phyloP scores from a whole-genome alignment of 2,329 filamentous ascomycete species.

The Xylaria sp. region DNA sequence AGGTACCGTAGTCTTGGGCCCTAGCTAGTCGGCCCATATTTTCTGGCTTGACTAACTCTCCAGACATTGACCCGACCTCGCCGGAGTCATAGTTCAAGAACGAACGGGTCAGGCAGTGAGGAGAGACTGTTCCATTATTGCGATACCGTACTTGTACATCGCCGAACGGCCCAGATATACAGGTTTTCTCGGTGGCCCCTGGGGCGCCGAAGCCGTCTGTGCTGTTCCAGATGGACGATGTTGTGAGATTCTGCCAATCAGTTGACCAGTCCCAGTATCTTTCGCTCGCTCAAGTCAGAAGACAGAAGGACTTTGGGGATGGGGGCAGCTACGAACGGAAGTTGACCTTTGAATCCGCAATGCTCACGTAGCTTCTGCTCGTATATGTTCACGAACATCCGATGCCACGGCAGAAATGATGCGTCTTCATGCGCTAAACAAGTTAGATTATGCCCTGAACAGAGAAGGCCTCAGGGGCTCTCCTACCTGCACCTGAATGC shows the following conservation, averaged over 20 bases:
- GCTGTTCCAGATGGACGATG: background rate
- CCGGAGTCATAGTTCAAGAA: background rate
- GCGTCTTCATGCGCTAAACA: background rate
- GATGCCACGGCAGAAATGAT: background rate
- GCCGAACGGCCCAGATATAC: background rate
- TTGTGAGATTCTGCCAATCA: background rate
- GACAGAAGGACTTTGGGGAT: background rate
- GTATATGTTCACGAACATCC: background rate
- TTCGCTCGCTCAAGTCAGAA: background rate
- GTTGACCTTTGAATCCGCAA: background rate
- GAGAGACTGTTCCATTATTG: background rate
- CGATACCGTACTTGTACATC: background rate
- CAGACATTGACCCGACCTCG: background rate
- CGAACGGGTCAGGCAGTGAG: background rate
- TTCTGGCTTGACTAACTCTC: background rate
- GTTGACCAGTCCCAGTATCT: background rate
- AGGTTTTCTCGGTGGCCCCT: background rate
- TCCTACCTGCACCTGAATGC: background rate
- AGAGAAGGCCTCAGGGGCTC: background rate
- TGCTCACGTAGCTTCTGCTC: background rate
- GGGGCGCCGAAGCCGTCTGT: background rate
- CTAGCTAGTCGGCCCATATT: background rate
- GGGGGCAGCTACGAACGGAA: background rate
- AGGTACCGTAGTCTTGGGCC: background rate
- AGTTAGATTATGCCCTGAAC: background rate